phyloP scores from a whole-genome alignment of 2,329 filamentous ascomycete species.

The Aspergillus nomiae region DNA sequence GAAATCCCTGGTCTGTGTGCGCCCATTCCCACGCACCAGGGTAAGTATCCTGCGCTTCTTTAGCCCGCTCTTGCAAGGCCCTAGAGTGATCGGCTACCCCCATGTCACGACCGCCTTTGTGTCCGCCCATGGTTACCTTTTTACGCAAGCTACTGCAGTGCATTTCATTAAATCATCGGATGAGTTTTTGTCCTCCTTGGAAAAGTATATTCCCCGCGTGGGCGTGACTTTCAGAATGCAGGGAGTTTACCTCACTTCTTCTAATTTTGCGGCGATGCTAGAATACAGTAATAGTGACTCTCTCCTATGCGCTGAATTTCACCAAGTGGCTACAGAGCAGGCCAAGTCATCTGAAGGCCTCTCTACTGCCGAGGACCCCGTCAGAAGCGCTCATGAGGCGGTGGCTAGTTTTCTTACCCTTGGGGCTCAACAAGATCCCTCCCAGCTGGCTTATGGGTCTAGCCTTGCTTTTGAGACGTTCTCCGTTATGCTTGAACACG shows the following conservation, averaged over 20 bases:
- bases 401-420: constrained; percentile 17
- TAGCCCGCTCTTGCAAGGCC: constrained; percentile 50
- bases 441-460: constrained; percentile 40
- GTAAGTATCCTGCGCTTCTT: constrained; percentile 61
- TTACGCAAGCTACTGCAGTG: constrained; percentile 36
- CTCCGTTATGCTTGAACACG: constrained; percentile 47
- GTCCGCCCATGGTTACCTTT: constrained; percentile 55
- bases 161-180: constrained; percentile 42
- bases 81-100: constrained; percentile 32
- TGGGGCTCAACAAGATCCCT: constrained; percentile 19
- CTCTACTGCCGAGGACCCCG: constrained; percentile 22
- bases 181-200: constrained; percentile 49
- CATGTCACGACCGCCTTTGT: constrained; percentile 54
- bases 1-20: constrained; percentile 57
- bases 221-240: constrained; percentile 54
- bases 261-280: constrained; percentile 58
- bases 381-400: constrained; percentile 13
- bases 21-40: constrained; percentile 57
- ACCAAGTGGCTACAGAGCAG: constrained; percentile 18
- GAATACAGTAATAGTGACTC: constrained; percentile 53
- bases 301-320: constrained; percentile 31
- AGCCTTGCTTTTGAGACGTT: constrained; percentile 47
- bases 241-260: constrained; percentile 57
- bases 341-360: constrained; percentile 14
- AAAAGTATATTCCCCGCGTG: constrained; percentile 50